Percentiles rank a stretch among this genome's conserved stretches.
Conservation (phyloP, 805 yeast species). For the Kuraishia molischiana region DNA sequence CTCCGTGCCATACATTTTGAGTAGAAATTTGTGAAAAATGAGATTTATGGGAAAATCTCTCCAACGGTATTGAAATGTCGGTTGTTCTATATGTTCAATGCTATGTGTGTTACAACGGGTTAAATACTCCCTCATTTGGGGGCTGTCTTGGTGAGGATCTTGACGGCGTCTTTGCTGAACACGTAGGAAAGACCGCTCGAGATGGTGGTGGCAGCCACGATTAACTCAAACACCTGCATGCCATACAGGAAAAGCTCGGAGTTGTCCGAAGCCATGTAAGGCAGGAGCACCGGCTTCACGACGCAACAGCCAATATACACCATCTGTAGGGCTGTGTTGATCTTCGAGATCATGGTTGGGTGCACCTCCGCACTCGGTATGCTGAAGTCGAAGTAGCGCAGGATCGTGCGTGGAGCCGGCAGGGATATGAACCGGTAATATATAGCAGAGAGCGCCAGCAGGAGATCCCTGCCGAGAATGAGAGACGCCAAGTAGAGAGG, state of each 20-base stretch:
- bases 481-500: conserved; percentile 60
- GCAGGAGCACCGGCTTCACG: conserved; percentile 37
- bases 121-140: too few species aligned
- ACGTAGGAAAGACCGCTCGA: conserved; percentile 73
- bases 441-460: conserved; percentile 63
- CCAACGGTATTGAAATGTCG: not conserved
- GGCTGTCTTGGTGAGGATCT: conserved; percentile 27
- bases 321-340: conserved; percentile 92
- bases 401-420: conserved; percentile 66
- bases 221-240: conserved; percentile 32
- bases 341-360: conserved; percentile 79
- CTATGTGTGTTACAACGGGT: too few species aligned
- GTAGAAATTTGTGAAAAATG: not conserved
- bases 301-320: conserved; percentile 63
- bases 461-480: conserved; percentile 77
- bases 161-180: conserved; percentile 61
- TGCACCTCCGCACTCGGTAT: conserved; percentile 78
- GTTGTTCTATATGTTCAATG: not conserved
- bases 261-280: conserved; percentile 20
- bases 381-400: conserved; percentile 68
- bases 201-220: conserved; percentile 63
- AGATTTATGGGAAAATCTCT: not conserved
- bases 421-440: conserved; percentile 64
- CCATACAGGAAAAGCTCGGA: conserved; percentile 13
- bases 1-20: too few species aligned